A percentile compares a stretch with the other conserved stretches of the same genome.
Conservation (phyloP, 371 early-diverging fungal genomes). For the Mortierella polycephala region DNA sequence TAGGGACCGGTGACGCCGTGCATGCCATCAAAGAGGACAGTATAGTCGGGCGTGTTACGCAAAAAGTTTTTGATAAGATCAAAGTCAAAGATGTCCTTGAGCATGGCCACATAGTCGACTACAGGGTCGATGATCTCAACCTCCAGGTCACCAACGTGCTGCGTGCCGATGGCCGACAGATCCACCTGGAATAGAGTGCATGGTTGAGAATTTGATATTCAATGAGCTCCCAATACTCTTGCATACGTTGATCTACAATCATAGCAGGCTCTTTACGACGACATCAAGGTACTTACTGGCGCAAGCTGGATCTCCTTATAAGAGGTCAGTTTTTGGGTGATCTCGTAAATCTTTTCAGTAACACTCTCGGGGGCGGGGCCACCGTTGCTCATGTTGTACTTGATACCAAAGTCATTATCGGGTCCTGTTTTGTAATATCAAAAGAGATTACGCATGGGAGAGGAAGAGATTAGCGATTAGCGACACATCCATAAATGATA, state of each 20-base stretch:
- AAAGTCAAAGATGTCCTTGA: conserved; percentile 94
- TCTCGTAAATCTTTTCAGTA: conserved; percentile 90
- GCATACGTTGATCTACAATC: conserved; percentile 18
- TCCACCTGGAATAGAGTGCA: too few relatives aligned
- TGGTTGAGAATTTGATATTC: too few relatives aligned
- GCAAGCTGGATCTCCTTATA: conserved; percentile 79
- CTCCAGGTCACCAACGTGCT: conserved; percentile 65
- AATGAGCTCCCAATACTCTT: too few relatives aligned
- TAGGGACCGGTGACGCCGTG: conserved; percentile 98
- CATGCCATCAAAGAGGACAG: conserved; percentile 95
- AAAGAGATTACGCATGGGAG: background rate
- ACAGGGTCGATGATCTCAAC: conserved; percentile 94
- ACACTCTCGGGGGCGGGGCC: conserved; percentile 96
- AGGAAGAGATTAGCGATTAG: conserved; percentile 3
- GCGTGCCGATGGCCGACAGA: conserved; percentile 75
- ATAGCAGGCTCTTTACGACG: conserved; percentile 13
- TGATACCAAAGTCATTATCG: conserved; percentile 97
- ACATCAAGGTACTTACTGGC: conserved; percentile 57
- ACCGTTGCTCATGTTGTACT: conserved; percentile 96
- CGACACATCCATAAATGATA: too few relatives aligned
- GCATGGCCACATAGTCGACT: conserved; percentile 86
- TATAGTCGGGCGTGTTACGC: conserved; percentile 74
- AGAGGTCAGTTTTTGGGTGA: conserved; percentile 74
- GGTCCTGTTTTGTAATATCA: conserved; percentile 65
- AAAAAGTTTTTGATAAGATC: conserved; percentile 84